Percentiles rank a stretch among this genome's conserved stretches.
Evolutionary conservation across 345 rosid species (phyloP).

Genomic region (Bruguiera sexangula): DNA sequence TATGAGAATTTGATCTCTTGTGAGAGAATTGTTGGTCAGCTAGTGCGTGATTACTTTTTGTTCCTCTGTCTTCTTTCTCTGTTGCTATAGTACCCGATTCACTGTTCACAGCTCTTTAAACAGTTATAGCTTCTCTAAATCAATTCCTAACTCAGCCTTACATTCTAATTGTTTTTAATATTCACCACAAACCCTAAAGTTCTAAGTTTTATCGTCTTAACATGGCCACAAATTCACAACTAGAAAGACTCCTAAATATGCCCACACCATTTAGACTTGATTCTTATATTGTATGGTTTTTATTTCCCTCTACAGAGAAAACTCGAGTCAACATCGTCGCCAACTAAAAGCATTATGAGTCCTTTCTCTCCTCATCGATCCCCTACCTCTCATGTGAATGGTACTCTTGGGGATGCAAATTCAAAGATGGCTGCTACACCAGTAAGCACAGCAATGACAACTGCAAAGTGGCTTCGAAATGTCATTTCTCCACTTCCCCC

Average conservation of each 20-base stretch:
- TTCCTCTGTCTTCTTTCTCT: too few species aligned
- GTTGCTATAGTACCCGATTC: too few species aligned
- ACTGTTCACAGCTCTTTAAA: too few species aligned
- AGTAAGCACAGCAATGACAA: slow-evolving; percentile 88
- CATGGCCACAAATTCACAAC: too few species aligned
- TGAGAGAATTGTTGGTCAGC: too few species aligned
- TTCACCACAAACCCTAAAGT: too few species aligned
- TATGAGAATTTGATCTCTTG: too few species aligned
- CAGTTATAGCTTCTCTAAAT: too few species aligned
- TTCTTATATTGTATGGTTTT: neutral
- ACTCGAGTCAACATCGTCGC: slow-evolving; percentile 70
- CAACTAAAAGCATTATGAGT: slow-evolving; percentile 68
- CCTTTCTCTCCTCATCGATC: slow-evolving; percentile 84
- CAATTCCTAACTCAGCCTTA: too few species aligned
- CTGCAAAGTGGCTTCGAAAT: slow-evolving; percentile 95
- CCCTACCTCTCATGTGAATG: slow-evolving; percentile 61
- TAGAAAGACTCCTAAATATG: neutral
- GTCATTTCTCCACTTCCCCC: slow-evolving; percentile 76
- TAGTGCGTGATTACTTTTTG: too few species aligned
- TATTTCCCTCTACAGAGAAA: slow-evolving; percentile 48
- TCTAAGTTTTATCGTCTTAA: too few species aligned
- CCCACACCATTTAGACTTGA: slow-evolving; percentile 6
- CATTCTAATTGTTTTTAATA: too few species aligned
- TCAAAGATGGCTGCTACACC: slow-evolving; percentile 75
- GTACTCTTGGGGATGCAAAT: slow-evolving; percentile 39